Percentiles rank a stretch among this genome's conserved stretches.
These are phyloP conservation scores for Coemansia interrupta DNA, from an alignment of 192 early-diverging fungal species.

Conservation along the genomic window DNA sequence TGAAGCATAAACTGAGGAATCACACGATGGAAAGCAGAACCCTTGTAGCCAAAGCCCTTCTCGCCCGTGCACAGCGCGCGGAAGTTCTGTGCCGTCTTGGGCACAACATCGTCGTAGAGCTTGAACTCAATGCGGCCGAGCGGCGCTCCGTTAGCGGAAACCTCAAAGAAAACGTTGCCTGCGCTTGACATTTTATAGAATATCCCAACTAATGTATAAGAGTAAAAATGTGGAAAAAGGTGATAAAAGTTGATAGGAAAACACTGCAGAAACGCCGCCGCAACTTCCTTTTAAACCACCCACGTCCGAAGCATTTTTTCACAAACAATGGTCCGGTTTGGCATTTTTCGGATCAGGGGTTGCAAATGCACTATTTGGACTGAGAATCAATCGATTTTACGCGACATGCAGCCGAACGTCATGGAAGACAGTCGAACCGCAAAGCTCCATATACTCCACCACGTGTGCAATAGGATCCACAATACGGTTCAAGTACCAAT, in stretches of 20 bases:
- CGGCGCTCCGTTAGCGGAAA: slow-evolving; percentile 26
- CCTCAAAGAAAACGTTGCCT: slow-evolving; percentile 53
- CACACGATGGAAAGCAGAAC: slow-evolving; percentile 80
- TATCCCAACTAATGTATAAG: background rate
- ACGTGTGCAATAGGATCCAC: slow-evolving; percentile 71
- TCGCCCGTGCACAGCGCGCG: slow-evolving; percentile 58
- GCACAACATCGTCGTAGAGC: slow-evolving; percentile 72
- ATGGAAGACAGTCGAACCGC: too few species aligned
- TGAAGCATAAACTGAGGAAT: slow-evolving; percentile 89
- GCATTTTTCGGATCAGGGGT: too few species aligned
- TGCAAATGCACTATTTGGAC: too few species aligned
- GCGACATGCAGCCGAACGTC: too few species aligned
- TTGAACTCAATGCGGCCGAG: slow-evolving; percentile 45
- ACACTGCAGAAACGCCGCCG: too few species aligned
- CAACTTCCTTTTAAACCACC: too few species aligned
- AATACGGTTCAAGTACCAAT: too few species aligned
- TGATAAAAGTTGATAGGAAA: too few species aligned
- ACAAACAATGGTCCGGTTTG: too few species aligned
- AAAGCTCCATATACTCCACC: slow-evolving; percentile 67
- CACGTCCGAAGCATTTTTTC: too few species aligned
- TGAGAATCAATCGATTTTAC: too few species aligned
- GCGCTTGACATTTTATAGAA: slow-evolving; percentile 7
- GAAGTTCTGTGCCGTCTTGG: slow-evolving; percentile 96
- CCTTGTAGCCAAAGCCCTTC: slow-evolving; percentile 60
- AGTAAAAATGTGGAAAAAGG: slow-evolving; percentile 16